Evolutionary conservation across 2,329 filamentous ascomycete genomes (phyloP).

Genomic region (Colletotrichum sp.): DNA sequence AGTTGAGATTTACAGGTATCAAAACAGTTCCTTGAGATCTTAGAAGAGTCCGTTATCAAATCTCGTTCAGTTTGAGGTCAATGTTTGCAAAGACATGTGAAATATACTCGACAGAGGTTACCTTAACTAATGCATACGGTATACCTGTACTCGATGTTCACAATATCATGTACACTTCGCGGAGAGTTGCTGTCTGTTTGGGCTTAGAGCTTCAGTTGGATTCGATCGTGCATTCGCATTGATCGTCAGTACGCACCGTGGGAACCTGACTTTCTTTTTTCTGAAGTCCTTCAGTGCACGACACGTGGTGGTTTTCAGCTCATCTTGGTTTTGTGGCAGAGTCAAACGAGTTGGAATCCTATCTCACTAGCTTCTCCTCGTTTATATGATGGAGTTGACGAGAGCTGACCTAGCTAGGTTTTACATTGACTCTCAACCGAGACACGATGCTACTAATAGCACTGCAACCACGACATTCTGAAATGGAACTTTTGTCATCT

Average conservation of each 20-base stretch:
- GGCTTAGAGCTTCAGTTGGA: background rate
- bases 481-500: background rate
- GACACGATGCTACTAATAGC: background rate
- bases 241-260: background rate
- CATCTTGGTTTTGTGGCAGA: background rate
- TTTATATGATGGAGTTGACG: background rate
- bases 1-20: too few species aligned
- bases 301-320: background rate
- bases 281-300: background rate
- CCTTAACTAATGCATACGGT: background rate
- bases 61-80: background rate
- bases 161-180: background rate
- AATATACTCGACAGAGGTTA: background rate
- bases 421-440: background rate
- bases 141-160: background rate
- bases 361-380: background rate
- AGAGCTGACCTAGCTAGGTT: background rate
- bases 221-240: background rate
- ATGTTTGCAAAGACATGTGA: background rate
- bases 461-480: background rate
- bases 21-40: too few species aligned
- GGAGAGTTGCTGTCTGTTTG: background rate
- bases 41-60: background rate
- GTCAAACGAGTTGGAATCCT: background rate
- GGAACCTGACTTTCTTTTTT: background rate